A percentile compares a stretch with the other conserved stretches of the same genome.
These are phyloP conservation scores for Aspergillus diversus DNA, from an alignment of 495 filamentous ascomycete species.

Conservation along the genomic window DNA sequence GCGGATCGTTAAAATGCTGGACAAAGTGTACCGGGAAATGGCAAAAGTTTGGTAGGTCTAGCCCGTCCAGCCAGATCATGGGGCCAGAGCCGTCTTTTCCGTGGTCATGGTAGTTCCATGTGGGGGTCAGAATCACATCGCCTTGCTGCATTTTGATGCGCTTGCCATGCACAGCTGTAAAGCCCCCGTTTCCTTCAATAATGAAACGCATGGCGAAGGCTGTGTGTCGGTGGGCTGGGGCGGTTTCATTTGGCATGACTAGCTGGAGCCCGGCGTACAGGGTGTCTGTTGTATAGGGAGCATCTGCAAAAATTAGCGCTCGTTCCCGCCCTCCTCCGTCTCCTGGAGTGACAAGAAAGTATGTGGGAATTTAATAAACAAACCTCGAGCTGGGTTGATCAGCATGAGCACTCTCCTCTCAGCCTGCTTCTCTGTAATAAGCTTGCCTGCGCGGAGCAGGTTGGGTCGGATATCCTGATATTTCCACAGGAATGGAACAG, in stretches of 20 bases:
- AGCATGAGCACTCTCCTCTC: constrained; percentile 54
- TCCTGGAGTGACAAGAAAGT: no score
- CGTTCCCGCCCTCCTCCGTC: not conserved
- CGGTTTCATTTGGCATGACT: constrained; percentile 52
- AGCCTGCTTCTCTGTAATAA: constrained; percentile 46
- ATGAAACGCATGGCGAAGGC: constrained; percentile 58
- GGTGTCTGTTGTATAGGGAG: constrained; percentile 56
- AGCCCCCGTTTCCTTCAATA: constrained; percentile 52
- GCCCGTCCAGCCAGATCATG: constrained; percentile 57
- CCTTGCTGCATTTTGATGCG: constrained; percentile 50
- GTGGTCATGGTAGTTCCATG: constrained; percentile 56
- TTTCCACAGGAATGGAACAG: constrained; percentile 43
- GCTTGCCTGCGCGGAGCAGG: constrained; percentile 43
- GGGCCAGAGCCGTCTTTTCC: constrained; percentile 52
- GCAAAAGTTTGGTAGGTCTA: constrained; percentile 49
- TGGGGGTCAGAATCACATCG: constrained; percentile 56
- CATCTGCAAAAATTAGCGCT: constrained; percentile 30
- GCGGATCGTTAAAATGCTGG: constrained; percentile 41
- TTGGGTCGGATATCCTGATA: constrained; percentile 45
- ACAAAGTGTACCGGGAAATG: constrained; percentile 55
- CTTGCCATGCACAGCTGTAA: constrained; percentile 53
- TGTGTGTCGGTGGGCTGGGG: constrained; percentile 51
- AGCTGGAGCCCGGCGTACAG: constrained; percentile 55
- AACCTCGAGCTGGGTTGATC: constrained; percentile 48
- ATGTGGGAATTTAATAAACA: constrained; percentile 11